Evolutionary conservation across 306 rosid genomes (phyloP).

Genomic region (Ochetophila trinervis): DNA sequence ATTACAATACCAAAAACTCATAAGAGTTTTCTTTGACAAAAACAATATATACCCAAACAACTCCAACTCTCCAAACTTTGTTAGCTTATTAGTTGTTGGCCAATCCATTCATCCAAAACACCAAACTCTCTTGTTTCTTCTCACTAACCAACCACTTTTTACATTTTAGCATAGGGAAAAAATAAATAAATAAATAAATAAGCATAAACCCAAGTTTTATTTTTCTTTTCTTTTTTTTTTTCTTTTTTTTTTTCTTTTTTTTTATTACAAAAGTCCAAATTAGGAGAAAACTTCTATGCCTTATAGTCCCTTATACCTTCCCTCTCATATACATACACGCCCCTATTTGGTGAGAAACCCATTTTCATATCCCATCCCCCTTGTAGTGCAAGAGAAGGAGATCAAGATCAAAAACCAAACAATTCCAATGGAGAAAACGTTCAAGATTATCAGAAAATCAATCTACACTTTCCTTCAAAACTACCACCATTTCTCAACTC

Average conservation of each 20-base stretch:
- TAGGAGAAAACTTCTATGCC: slow-evolving; percentile 33
- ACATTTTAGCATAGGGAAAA: not conserved
- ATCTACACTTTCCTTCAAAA: slow-evolving; percentile 65
- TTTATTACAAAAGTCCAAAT: not conserved
- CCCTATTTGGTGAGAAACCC: slow-evolving; percentile 29
- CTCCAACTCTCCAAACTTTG: slow-evolving; percentile 34
- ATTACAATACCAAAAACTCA: slow-evolving; percentile 31
- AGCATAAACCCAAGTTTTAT: not conserved
- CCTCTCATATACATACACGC: slow-evolving; percentile 20
- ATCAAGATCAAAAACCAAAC: slow-evolving; percentile 3
- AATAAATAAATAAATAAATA: slow-evolving; percentile 24
- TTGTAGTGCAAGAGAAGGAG: slow-evolving; percentile 28
- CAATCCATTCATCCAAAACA: slow-evolving; percentile 55
- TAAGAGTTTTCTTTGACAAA: slow-evolving; percentile 35
- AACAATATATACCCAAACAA: slow-evolving; percentile 41
- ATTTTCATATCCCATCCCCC: slow-evolving; percentile 19
- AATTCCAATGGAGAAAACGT: slow-evolving; percentile 56
- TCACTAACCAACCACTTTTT: slow-evolving; percentile 43
- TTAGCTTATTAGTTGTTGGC: slow-evolving; percentile 76
- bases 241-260: too few species aligned
- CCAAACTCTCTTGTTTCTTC: slow-evolving; percentile 27
- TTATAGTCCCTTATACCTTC: not conserved
- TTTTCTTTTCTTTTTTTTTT: too few species aligned
- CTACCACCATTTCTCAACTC: slow-evolving; percentile 69
- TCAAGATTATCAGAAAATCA: slow-evolving; percentile 68